phyloP scores from a whole-genome alignment of 495 filamentous ascomycete species.

The Penicillium turbatum region DNA sequence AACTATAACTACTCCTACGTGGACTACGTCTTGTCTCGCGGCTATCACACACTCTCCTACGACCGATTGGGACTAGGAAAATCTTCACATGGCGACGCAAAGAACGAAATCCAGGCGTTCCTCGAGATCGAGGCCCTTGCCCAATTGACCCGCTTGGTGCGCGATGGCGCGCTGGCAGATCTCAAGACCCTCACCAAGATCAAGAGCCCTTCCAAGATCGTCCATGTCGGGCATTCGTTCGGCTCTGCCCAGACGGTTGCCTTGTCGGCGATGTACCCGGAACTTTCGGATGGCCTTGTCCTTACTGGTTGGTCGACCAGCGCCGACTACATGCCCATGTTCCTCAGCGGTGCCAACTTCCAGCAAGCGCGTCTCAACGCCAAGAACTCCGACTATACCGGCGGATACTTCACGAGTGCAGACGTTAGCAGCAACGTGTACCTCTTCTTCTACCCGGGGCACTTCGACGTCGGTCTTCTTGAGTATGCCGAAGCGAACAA shows the following conservation, averaged over 20 bases:
- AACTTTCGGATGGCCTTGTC: conserved; percentile 51
- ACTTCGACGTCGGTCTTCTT: conserved; percentile 45
- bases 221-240: conserved; percentile 53
- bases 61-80: conserved; percentile 57
- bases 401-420: conserved; percentile 46
- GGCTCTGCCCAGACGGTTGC: conserved; percentile 39
- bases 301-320: conserved; percentile 54
- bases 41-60: conserved; percentile 51
- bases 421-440: conserved; percentile 34
- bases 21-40: conserved; percentile 46
- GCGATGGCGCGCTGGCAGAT: conserved; percentile 29
- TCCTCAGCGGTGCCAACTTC: conserved; percentile 42
- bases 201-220: conserved; percentile 42
- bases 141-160: conserved; percentile 45
- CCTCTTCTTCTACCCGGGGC: conserved; percentile 43
- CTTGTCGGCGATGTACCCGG: conserved; percentile 46
- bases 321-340: conserved; percentile 28
- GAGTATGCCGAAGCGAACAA: conserved; percentile 40
- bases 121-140: conserved; percentile 50
- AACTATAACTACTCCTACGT: conserved; percentile 48
- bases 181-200: conserved; percentile 36
- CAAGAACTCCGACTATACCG: conserved; percentile 30
- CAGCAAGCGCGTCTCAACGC: conserved; percentile 41
- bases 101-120: conserved; percentile 49
- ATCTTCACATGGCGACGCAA: conserved; percentile 52